A percentile compares a stretch with the other conserved stretches of the same genome.
phyloP scores from a whole-genome alignment of 495 filamentous ascomycete genomes.

The Penicillium paxilli region DNA sequence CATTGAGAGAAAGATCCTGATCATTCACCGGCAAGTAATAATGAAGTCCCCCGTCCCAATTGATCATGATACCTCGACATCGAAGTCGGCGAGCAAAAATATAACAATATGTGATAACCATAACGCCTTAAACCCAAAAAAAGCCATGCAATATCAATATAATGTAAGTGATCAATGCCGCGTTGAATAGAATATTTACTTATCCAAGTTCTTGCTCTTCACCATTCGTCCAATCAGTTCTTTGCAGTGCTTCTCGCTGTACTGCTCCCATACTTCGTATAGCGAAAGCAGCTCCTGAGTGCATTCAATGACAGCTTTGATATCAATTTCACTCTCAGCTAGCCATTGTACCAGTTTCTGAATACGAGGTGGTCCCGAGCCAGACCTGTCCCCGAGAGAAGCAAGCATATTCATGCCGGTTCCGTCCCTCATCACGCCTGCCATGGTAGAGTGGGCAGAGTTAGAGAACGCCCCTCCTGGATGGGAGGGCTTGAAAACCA shows the following conservation, averaged over 20 bases:
- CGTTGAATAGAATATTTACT: slow-evolving; percentile 41
- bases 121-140: slow-evolving; percentile 2
- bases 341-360: slow-evolving; percentile 81
- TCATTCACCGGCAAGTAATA: no score
- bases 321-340: slow-evolving; percentile 88
- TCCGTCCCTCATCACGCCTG: slow-evolving; percentile 42
- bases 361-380: slow-evolving; percentile 47
- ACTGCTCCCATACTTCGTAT: slow-evolving; percentile 90
- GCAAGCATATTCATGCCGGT: slow-evolving; percentile 42
- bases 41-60: no score
- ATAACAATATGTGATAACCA: not conserved
- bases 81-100: not conserved
- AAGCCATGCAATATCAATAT: not conserved
- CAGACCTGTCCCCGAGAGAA: slow-evolving; percentile 36
- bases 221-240: slow-evolving; percentile 80
- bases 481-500: slow-evolving; percentile 68
- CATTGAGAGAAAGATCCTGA: no score
- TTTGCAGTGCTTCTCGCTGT: slow-evolving; percentile 79
- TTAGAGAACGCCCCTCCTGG: slow-evolving; percentile 37
- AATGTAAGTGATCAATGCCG: not conserved
- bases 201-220: slow-evolving; percentile 79
- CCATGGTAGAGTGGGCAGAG: slow-evolving; percentile 38
- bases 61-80: no score
- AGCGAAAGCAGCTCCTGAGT: slow-evolving; percentile 94
- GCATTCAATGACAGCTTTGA: slow-evolving; percentile 88